These are phyloP conservation scores for Scopulariopsis brevicaulis DNA, from an alignment of 2,329 filamentous ascomycete species.

Conservation along the genomic window DNA sequence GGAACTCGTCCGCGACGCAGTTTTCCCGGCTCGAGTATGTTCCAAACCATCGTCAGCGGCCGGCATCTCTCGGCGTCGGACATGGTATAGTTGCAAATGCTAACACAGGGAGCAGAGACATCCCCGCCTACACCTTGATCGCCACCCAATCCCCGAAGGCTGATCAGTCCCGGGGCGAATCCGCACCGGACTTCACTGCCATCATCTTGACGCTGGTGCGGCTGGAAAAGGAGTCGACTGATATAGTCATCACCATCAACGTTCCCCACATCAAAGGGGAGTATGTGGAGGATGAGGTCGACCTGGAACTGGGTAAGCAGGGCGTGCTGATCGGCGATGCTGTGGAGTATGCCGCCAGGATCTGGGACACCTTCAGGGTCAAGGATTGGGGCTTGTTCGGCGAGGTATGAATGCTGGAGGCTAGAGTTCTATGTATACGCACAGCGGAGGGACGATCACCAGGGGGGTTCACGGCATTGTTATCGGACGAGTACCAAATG, in stretches of 20 bases:
- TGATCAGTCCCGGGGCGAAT: not conserved
- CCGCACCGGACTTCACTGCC: constrained; percentile 46
- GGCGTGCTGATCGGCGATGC: constrained; percentile 58
- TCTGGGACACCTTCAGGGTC: constrained; percentile 66
- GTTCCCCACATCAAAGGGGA: constrained; percentile 71
- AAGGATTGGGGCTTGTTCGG: constrained; percentile 71
- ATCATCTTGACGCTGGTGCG: constrained; percentile 70
- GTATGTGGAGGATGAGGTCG: constrained; percentile 62
- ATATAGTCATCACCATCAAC: constrained; percentile 78
- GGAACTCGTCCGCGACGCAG: constrained; percentile 51
- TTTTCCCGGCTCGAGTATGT: constrained; percentile 43
- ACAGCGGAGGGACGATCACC: not conserved
- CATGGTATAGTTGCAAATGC: not conserved
- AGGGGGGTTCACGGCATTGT: not conserved
- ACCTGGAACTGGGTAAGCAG: constrained; percentile 51
- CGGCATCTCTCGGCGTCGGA: not conserved
- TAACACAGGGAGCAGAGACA: constrained; percentile 22
- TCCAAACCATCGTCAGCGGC: not conserved
- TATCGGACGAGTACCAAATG: not conserved
- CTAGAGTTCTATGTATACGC: not conserved
- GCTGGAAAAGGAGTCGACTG: constrained; percentile 63
- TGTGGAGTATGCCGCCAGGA: constrained; percentile 53
- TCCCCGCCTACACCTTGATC: constrained; percentile 57
- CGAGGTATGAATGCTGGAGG: not conserved
- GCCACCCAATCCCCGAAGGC: constrained; percentile 44